A percentile compares a stretch with the other conserved stretches of the same genome.
phyloP scores from a whole-genome alignment of 495 filamentous ascomycete species.

The Tuber brumale region DNA sequence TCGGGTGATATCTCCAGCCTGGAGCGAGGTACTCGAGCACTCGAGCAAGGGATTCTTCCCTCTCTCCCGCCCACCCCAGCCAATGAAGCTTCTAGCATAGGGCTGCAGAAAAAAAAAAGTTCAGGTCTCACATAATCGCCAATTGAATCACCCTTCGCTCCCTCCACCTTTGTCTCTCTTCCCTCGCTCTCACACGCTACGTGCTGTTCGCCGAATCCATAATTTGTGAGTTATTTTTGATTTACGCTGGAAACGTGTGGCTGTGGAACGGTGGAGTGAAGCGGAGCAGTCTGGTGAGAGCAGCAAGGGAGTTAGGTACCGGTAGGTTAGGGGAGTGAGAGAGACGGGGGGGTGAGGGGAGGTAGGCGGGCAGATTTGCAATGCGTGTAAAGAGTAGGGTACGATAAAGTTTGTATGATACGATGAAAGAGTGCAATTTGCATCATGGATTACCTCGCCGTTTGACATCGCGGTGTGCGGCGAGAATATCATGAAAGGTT shows the following conservation, averaged over 20 bases:
- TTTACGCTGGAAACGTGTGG: neutral
- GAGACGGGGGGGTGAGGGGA: no score
- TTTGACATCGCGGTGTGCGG: neutral
- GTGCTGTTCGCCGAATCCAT: neutral
- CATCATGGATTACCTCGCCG: neutral
- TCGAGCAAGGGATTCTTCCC: neutral
- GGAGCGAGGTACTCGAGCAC: neutral
- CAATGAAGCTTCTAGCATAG: neutral
- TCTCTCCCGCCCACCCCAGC: neutral
- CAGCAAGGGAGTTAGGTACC: neutral
- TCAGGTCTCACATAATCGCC: constrained; percentile 4
- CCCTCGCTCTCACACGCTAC: neutral
- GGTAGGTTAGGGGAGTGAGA: neutral
- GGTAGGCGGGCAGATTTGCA: neutral
- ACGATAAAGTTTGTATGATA: neutral
- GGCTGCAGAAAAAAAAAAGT: neutral
- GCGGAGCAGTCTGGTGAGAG: neutral
- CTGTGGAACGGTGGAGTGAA: neutral
- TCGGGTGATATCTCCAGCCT: neutral
- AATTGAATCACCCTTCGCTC: neutral
- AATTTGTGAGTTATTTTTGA: constrained; percentile 2
- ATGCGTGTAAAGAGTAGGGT: neutral
- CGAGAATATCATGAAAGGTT: neutral
- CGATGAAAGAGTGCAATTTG: neutral
- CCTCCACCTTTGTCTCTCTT: neutral